phyloP scores from a whole-genome alignment of 108 stramenopile species.

The Cyclotella distinguenda region DNA sequence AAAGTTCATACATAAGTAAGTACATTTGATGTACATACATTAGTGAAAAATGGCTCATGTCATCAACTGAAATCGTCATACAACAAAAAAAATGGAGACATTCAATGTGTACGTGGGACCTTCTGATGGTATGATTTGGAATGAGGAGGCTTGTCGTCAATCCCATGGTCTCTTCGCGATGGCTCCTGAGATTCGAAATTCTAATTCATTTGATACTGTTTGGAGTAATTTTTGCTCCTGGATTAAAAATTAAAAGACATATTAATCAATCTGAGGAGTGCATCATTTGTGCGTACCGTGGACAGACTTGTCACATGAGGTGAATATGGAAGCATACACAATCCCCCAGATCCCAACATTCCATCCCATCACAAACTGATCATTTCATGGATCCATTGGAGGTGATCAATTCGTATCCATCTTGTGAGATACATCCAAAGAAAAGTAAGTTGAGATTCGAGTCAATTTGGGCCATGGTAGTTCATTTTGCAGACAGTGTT shows the following conservation, averaged over 20 bases:
- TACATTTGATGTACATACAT: too few relatives aligned
- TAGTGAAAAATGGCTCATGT: too few relatives aligned
- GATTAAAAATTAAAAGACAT: not conserved
- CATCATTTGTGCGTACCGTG: constrained; percentile 2
- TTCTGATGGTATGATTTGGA: not conserved
- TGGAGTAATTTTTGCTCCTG: constrained; percentile 2
- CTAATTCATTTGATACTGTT: not conserved
- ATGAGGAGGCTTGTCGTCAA: not conserved
- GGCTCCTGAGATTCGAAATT: not conserved
- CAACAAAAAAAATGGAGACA: too few relatives aligned
- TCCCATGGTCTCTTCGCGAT: not conserved
- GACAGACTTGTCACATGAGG: constrained; percentile 1
- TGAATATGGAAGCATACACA: not conserved
- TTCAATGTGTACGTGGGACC: not conserved
- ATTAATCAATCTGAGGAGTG: not conserved
- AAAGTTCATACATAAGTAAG: too few relatives aligned
- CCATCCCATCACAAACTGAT: not conserved
- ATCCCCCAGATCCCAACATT: not conserved
- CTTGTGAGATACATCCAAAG: too few relatives aligned
- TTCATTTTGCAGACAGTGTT: too few relatives aligned
- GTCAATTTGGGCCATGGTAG: too few relatives aligned
- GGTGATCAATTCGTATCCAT: not conserved
- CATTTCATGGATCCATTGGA: constrained; percentile 4
- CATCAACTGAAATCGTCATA: too few relatives aligned
- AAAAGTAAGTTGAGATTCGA: too few relatives aligned